phyloP scores from a whole-genome alignment of 78 protist species.

The Cavenderia fasciculata region DNA sequence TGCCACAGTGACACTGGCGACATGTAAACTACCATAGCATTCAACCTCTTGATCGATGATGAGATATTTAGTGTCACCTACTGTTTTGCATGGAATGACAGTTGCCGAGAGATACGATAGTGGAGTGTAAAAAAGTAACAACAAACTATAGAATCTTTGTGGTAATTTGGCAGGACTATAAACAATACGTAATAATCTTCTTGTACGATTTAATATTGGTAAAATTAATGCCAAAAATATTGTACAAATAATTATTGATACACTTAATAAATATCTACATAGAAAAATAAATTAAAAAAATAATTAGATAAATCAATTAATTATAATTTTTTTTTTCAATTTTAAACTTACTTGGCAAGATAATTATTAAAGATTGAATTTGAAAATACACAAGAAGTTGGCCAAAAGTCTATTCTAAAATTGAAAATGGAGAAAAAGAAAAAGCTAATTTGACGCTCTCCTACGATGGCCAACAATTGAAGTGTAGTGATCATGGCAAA shows the following conservation, averaged over 20 bases:
- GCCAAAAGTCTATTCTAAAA: constrained; percentile 7
- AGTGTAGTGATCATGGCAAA: not conserved
- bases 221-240: no score
- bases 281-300: no score
- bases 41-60: constrained; percentile 10
- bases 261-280: no score
- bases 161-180: no score
- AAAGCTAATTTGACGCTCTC: not conserved
- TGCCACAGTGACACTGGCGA: not conserved
- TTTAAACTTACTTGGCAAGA: not conserved
- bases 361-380: not conserved
- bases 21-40: not conserved
- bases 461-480: not conserved
- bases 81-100: not conserved
- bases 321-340: no score
- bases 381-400: not conserved
- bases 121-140: constrained; percentile 12
- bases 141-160: no score
- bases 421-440: not conserved
- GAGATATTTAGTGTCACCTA: not conserved
- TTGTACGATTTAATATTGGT: no score
- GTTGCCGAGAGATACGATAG: not conserved
- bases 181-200: no score
- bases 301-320: no score
- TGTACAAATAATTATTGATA: no score